phyloP scores from a whole-genome alignment of 208 protist genomes.

The Trypanosomatidae sp. region DNA sequence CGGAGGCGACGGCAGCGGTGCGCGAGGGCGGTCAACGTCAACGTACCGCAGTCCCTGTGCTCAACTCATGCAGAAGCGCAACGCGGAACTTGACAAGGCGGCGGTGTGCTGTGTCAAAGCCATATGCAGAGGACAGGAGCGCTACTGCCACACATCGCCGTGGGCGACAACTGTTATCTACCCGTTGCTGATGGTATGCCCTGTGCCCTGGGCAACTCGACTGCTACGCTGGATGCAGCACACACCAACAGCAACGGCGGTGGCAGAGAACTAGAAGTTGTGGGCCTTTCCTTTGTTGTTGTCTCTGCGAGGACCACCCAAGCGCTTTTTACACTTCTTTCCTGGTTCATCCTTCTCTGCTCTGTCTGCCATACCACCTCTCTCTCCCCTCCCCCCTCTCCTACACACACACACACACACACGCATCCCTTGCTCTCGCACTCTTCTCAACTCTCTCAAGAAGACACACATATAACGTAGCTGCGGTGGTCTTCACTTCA shows the following conservation, averaged over 20 bases:
- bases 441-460: neutral
- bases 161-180: slow-evolving; percentile 14
- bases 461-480: neutral
- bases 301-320: neutral
- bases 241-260: neutral
- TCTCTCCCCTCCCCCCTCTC: neutral
- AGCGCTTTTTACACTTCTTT: neutral
- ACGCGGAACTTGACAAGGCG: slow-evolving; percentile 20
- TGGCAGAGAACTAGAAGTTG: neutral
- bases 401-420: no score
- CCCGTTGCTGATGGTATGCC: slow-evolving; percentile 16
- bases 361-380: neutral
- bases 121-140: slow-evolving; percentile 24
- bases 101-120: slow-evolving; percentile 16
- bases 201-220: slow-evolving; percentile 23
- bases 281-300: neutral
- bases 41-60: slow-evolving; percentile 6
- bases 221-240: slow-evolving; percentile 21
- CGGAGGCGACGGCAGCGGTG: neutral
- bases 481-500: neutral
- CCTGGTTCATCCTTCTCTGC: neutral
- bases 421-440: neutral
- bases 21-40: neutral
- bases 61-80: slow-evolving; percentile 9
- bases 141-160: slow-evolving; percentile 21